Conservation (phyloP, 345 rosid species). For the Citrus maxima region DNA sequence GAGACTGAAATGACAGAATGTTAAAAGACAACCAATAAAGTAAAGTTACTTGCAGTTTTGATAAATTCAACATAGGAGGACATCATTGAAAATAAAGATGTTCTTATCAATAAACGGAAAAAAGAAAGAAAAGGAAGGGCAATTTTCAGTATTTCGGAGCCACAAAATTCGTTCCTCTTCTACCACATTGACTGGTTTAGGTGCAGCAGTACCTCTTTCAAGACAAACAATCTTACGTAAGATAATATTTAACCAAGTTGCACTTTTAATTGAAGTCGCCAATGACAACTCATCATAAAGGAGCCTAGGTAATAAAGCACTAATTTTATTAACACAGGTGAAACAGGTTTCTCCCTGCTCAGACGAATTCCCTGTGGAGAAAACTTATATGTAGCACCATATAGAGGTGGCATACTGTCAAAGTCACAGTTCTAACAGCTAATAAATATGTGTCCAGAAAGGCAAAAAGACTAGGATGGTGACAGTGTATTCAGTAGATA, state of each 20-base stretch:
- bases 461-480: background rate
- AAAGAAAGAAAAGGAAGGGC: background rate
- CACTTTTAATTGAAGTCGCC: background rate
- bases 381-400: background rate
- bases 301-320: background rate
- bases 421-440: background rate
- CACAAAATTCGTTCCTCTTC: background rate
- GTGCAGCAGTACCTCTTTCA: background rate
- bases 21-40: background rate
- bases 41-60: background rate
- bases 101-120: background rate
- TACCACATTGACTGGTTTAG: background rate
- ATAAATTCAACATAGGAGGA: background rate
- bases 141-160: background rate
- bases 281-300: background rate
- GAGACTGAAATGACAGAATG: conserved; percentile 46
- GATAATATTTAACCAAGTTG: background rate
- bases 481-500: background rate
- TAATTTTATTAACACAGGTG: background rate
- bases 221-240: background rate
- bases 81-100: background rate
- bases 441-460: background rate
- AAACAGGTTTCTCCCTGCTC: background rate
- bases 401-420: background rate
- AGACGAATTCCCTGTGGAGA: background rate